Percentiles rank a stretch among this genome's conserved stretches.
Conservation (phyloP, 202 grass and related monocot genomes). For the Zoysia matrella region DNA sequence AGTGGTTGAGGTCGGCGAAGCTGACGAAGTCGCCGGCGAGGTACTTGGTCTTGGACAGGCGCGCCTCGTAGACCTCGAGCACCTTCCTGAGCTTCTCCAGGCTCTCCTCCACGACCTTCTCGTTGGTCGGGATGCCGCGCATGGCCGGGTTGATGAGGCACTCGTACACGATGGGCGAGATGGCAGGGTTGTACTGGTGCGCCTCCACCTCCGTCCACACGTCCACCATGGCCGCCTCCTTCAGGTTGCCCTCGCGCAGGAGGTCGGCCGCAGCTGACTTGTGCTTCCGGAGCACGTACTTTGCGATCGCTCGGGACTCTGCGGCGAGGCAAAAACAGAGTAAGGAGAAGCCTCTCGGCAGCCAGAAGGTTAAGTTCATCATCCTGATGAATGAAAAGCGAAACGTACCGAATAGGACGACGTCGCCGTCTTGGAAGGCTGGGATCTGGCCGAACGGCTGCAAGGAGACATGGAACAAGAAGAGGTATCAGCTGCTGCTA, state of each 20-base stretch:
- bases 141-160: constrained; percentile 25
- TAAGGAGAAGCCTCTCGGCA: no score
- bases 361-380: no score
- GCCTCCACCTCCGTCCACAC: constrained; percentile 38
- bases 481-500: no score
- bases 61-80: not conserved
- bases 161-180: constrained; percentile 34
- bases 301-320: constrained; percentile 12
- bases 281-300: constrained; percentile 7
- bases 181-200: constrained; percentile 36
- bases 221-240: constrained; percentile 2
- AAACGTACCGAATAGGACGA: no score
- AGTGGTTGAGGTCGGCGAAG: not conserved
- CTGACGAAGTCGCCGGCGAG: constrained; percentile 12
- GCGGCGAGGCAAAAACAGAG: no score
- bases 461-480: not conserved
- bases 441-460: constrained; percentile 45
- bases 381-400: no score
- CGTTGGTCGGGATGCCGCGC: not conserved
- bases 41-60: not conserved
- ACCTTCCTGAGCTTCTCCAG: not conserved
- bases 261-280: not conserved
- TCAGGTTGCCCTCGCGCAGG: constrained; percentile 7
- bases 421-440: no score
- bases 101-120: not conserved